These are phyloP conservation scores for Eutrema salsugineum DNA, from an alignment of 441 rosid genomes.

Conservation along the genomic window DNA sequence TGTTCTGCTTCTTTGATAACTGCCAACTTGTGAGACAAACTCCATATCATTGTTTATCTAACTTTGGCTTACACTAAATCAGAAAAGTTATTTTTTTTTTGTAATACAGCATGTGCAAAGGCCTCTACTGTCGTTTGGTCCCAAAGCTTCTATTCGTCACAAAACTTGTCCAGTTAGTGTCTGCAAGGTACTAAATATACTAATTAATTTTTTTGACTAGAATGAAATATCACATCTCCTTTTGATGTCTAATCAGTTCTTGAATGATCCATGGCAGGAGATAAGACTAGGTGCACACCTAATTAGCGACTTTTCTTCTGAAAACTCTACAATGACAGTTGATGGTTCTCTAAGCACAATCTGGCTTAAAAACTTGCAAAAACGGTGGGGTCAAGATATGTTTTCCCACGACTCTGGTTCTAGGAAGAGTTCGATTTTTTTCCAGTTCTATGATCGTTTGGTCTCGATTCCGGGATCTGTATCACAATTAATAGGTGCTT, in stretches of 20 bases:
- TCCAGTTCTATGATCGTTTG: slow-evolving; percentile 63
- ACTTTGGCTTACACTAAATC: slow-evolving; percentile 10
- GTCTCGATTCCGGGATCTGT: slow-evolving; percentile 91
- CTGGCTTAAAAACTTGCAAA: slow-evolving; percentile 84
- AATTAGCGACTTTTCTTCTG: slow-evolving; percentile 72
- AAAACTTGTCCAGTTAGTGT: slow-evolving; percentile 84
- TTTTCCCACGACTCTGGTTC: slow-evolving; percentile 53
- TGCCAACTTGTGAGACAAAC: background rate
- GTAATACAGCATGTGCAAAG: slow-evolving; percentile 82
- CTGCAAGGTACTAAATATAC: slow-evolving; percentile 66
- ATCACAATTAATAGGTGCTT: slow-evolving; percentile 79
- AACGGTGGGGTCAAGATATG: slow-evolving; percentile 50
- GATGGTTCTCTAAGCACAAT: slow-evolving; percentile 76
- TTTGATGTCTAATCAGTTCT: slow-evolving; percentile 25
- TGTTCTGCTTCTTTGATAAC: background rate
- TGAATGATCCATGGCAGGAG: slow-evolving; percentile 50
- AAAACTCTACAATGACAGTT: slow-evolving; percentile 55
- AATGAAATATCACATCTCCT: slow-evolving; percentile 1
- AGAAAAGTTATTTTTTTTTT: slow-evolving; percentile 17
- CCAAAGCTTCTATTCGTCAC: slow-evolving; percentile 78
- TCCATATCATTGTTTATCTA: background rate
- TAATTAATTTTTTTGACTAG: slow-evolving; percentile 6
- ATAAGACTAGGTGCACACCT: slow-evolving; percentile 71
- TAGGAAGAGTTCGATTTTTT: slow-evolving; percentile 46
- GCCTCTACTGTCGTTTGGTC: slow-evolving; percentile 93